phyloP scores from a whole-genome alignment of 495 filamentous ascomycete genomes.

The Apodospora peruviana region DNA sequence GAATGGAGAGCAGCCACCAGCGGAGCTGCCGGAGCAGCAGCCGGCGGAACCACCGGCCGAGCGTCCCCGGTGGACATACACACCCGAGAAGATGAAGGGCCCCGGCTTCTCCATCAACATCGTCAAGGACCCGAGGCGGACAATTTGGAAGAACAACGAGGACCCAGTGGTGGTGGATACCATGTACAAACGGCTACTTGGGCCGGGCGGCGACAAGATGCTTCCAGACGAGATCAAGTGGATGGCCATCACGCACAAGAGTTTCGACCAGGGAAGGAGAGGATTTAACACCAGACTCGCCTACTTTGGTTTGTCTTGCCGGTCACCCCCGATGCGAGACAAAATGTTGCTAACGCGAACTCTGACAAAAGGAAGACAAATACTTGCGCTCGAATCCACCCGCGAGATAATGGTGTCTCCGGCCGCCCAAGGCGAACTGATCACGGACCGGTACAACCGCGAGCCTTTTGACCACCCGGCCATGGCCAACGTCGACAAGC shows the following conservation, averaged over 20 bases:
- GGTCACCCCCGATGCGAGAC: slow-evolving; percentile 41
- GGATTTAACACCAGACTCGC: slow-evolving; percentile 91
- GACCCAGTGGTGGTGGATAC: slow-evolving; percentile 65
- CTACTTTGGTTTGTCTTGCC: slow-evolving; percentile 64
- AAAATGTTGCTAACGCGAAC: slow-evolving; percentile 39
- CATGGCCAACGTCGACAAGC: slow-evolving; percentile 63
- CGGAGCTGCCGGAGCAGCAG: neutral
- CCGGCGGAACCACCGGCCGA: too few species aligned
- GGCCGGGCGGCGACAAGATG: slow-evolving; percentile 60
- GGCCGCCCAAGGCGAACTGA: slow-evolving; percentile 13
- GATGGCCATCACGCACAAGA: slow-evolving; percentile 97
- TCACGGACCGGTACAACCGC: slow-evolving; percentile 46
- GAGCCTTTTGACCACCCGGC: slow-evolving; percentile 68
- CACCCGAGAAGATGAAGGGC: slow-evolving; percentile 69
- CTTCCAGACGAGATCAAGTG: slow-evolving; percentile 91
- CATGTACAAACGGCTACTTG: slow-evolving; percentile 68
- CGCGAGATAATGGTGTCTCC: slow-evolving; percentile 56
- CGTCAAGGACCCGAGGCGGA: slow-evolving; percentile 40
- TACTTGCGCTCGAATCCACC: slow-evolving; percentile 72
- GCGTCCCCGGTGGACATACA: slow-evolving; percentile 76
- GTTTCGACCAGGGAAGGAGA: slow-evolving; percentile 90
- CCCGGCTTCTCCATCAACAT: slow-evolving; percentile 55
- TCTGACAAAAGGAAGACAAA: slow-evolving; percentile 60
- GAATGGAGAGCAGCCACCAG: neutral
- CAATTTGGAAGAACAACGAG: slow-evolving; percentile 63